Evolutionary conservation across 1,139 yeast species (phyloP).

Genomic region (Candida smagusa): DNA sequence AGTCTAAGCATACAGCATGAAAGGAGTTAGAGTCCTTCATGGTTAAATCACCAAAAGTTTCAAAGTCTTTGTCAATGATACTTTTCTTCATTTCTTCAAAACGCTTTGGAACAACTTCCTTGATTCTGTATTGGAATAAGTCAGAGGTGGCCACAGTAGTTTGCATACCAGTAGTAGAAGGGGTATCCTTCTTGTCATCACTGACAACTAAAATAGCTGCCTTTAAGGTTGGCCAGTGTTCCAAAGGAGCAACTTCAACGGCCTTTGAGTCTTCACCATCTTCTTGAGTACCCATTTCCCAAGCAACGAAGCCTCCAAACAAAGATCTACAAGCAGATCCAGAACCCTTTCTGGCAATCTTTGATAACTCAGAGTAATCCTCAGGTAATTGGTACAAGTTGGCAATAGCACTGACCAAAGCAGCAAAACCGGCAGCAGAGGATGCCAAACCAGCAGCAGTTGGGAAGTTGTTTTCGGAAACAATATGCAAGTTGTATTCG

Average conservation of each 20-base stretch:
- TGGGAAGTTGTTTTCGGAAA: constrained; percentile 94
- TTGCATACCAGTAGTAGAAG: constrained; percentile 96
- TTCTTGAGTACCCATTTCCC: constrained; percentile 84
- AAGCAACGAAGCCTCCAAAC: constrained; percentile 96
- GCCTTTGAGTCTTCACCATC: constrained; percentile 93
- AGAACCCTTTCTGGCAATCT: constrained; percentile 95
- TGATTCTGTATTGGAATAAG: constrained; percentile 74
- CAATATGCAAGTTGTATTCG: constrained; percentile 68
- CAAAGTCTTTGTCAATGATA: constrained; percentile 68
- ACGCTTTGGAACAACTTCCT: constrained; percentile 79
- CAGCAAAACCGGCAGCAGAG: constrained; percentile 98
- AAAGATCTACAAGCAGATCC: constrained; percentile 97
- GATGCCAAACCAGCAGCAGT: constrained; percentile 99
- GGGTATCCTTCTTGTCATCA: constrained; percentile 90
- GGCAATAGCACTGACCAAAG: constrained; percentile 85
- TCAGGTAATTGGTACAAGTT: constrained; percentile 77
- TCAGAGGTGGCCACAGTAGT: constrained; percentile 86
- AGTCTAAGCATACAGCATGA: constrained; percentile 95
- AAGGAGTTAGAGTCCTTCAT: constrained; percentile 96
- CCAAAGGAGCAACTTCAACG: constrained; percentile 78
- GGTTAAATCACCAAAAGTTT: constrained; percentile 79
- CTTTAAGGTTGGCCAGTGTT: constrained; percentile 90
- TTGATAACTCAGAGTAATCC: constrained; percentile 77
- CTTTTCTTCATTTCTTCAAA: constrained; percentile 78
- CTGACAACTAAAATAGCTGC: constrained; percentile 92